These are phyloP conservation scores for Ottelia alismoides DNA, from an alignment of 106 monocot species.

Conservation along the genomic window DNA sequence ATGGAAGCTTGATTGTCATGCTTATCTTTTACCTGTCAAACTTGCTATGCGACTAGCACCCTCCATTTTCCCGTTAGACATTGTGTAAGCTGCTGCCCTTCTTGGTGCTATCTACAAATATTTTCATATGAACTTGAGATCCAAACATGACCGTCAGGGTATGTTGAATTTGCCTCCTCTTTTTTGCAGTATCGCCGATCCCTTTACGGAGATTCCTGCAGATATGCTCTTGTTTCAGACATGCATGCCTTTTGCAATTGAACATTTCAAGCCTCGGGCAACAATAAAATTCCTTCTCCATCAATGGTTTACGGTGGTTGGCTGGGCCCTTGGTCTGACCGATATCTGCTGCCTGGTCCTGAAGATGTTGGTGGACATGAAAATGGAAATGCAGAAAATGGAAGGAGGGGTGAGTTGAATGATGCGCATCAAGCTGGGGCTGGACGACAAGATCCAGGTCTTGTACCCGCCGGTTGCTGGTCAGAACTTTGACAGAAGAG, in stretches of 20 bases:
- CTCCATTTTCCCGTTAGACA: constrained; percentile 81
- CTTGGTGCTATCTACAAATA: not conserved
- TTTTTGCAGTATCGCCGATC: constrained; percentile 72
- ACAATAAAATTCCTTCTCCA: constrained; percentile 74
- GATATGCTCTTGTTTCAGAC: constrained; percentile 97
- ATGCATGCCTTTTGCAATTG: constrained; percentile 94
- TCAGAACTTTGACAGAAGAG: constrained; percentile 34
- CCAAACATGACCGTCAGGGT: no score
- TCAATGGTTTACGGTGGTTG: constrained; percentile 83
- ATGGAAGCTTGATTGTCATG: constrained; percentile 99
- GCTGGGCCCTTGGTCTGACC: constrained; percentile 96
- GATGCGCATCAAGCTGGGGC: constrained; percentile 38
- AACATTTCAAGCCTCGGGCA: constrained; percentile 87
- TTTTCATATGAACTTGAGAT: not conserved
- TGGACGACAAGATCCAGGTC: constrained; percentile 19
- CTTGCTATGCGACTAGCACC: constrained; percentile 93
- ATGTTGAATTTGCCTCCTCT: not conserved
- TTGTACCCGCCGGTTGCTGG: constrained; percentile 33
- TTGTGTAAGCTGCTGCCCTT: constrained; percentile 36
- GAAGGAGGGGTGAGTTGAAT: constrained; percentile 34
- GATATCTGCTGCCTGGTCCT: constrained; percentile 64
- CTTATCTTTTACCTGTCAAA: constrained; percentile 96
- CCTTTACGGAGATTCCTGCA: constrained; percentile 91
- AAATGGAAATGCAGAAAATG: constrained; percentile 46
- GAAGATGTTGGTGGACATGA: constrained; percentile 62